These are phyloP conservation scores for Chernovozyma aurita DNA, from an alignment of 1,139 yeast species.

Conservation along the genomic window DNA sequence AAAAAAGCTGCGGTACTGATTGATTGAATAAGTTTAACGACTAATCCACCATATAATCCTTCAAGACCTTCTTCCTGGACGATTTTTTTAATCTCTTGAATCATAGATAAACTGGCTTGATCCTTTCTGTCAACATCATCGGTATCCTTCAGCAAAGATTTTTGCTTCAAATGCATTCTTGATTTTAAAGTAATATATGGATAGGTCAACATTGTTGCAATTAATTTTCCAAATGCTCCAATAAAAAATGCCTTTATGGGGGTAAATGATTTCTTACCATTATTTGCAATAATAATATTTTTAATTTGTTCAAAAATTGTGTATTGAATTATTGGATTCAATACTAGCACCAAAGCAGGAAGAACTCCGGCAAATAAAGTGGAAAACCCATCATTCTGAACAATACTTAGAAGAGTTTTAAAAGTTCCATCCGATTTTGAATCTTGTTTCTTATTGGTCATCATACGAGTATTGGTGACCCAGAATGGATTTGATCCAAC, in stretches of 20 bases:
- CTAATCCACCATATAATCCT: conserved; percentile 78
- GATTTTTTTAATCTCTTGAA: conserved; percentile 46
- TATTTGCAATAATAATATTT: conserved; percentile 54
- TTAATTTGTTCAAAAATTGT: conserved; percentile 86
- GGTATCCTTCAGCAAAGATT: conserved; percentile 23
- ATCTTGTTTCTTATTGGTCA: conserved; percentile 52
- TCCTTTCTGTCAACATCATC: conserved; percentile 15
- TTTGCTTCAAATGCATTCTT: conserved; percentile 71
- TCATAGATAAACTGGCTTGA: conserved; percentile 34
- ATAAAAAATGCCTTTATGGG: conserved; percentile 74
- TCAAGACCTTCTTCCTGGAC: conserved; percentile 64
- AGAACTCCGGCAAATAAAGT: conserved; percentile 80
- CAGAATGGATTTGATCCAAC: conserved; percentile 89
- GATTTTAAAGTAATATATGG: conserved; percentile 89
- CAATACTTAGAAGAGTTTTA: conserved; percentile 54
- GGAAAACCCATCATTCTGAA: conserved; percentile 64
- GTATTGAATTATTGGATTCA: conserved; percentile 89
- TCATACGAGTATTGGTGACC: conserved; percentile 85
- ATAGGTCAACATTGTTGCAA: conserved; percentile 83
- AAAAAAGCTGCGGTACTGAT: conserved; percentile 86
- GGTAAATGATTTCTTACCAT: conserved; percentile 43
- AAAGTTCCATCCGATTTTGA: conserved; percentile 40
- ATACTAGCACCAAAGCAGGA: conserved; percentile 81
- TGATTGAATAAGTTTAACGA: conserved; percentile 76
- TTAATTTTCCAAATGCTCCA: conserved; percentile 86